Evolutionary conservation across 176 grass and related monocot genomes (phyloP).

Genomic region (Chloris gayana): DNA sequence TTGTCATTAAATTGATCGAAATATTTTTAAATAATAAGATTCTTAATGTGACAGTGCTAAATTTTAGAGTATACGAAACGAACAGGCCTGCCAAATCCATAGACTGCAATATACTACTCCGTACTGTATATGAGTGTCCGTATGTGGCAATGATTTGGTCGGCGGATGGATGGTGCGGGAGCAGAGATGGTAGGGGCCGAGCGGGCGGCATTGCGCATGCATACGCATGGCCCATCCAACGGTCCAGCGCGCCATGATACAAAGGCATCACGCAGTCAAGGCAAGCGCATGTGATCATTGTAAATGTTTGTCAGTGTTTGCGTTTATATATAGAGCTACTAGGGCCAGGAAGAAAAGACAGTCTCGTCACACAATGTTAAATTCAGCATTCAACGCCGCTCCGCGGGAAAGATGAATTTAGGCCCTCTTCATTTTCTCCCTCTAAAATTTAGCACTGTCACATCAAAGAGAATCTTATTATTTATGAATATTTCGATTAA

Average conservation of each 20-base stretch:
- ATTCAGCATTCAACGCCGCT: background rate
- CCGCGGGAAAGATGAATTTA: too few relatives aligned
- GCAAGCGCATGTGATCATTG: slow-evolving; percentile 38
- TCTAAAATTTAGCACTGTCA: too few relatives aligned
- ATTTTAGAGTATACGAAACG: too few relatives aligned
- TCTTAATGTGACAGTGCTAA: too few relatives aligned
- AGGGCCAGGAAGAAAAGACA: background rate
- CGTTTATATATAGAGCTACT: background rate
- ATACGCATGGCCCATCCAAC: background rate
- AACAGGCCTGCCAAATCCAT: too few relatives aligned
- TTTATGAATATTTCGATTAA: too few relatives aligned
- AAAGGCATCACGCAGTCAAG: slow-evolving; percentile 13
- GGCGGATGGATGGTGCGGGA: slow-evolving; percentile 10
- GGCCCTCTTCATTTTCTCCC: too few relatives aligned
- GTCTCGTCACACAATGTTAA: background rate
- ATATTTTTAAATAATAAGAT: too few relatives aligned
- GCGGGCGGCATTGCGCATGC: background rate
- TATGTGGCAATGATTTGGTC: slow-evolving; percentile 20
- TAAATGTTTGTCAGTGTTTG: slow-evolving; percentile 6
- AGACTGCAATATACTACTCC: too few relatives aligned
- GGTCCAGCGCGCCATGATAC: slow-evolving; percentile 13
- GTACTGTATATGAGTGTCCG: too few relatives aligned
- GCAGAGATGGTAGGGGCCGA: background rate
- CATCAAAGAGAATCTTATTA: too few relatives aligned
- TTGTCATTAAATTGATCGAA: too few relatives aligned